Conservation (phyloP, 2,329 filamentous ascomycete species). For the Fusarium buharicum region DNA sequence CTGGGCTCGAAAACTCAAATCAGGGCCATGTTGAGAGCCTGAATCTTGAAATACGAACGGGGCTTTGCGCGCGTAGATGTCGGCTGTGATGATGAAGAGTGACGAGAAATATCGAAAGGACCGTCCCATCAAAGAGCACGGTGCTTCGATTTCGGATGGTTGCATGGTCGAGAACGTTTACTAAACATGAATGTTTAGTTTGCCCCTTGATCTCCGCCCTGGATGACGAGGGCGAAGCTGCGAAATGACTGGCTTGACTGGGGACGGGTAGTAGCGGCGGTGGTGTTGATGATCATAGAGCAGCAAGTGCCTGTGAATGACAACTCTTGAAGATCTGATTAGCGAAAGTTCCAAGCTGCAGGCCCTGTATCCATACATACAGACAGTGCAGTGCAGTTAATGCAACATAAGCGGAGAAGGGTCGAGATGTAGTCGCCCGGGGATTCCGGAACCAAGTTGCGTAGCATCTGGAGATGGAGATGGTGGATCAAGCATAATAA, state of each 20-base stretch:
- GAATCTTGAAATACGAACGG: background rate
- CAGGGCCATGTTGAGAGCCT: background rate
- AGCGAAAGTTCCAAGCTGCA: constrained; percentile 19
- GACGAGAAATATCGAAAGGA: constrained; percentile 8
- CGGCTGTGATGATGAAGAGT: constrained; percentile 16
- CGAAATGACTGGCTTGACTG: constrained; percentile 4
- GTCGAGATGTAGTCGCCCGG: background rate
- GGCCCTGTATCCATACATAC: background rate
- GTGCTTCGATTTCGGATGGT: constrained; percentile 10
- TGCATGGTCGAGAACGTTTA: constrained; percentile 19
- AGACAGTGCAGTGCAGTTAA: background rate
- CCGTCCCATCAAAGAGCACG: background rate
- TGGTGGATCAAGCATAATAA: background rate
- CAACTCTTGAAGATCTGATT: constrained; percentile 26
- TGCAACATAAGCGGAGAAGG: constrained; percentile 1
- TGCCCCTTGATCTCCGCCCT: constrained; percentile 30
- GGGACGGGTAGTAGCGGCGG: constrained; percentile 22
- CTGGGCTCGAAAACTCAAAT: constrained; percentile 11
- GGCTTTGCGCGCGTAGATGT: background rate
- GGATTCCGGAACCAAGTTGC: background rate
- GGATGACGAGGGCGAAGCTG: constrained; percentile 21
- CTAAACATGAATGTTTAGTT: constrained; percentile 19
- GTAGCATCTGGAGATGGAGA: background rate
- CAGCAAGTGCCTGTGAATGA: background rate
- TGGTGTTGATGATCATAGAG: constrained; percentile 4